Base-by-base conservation (phyloP, 768 basidiomycete genomes). In the Kwoniella bestiolae region DNA sequence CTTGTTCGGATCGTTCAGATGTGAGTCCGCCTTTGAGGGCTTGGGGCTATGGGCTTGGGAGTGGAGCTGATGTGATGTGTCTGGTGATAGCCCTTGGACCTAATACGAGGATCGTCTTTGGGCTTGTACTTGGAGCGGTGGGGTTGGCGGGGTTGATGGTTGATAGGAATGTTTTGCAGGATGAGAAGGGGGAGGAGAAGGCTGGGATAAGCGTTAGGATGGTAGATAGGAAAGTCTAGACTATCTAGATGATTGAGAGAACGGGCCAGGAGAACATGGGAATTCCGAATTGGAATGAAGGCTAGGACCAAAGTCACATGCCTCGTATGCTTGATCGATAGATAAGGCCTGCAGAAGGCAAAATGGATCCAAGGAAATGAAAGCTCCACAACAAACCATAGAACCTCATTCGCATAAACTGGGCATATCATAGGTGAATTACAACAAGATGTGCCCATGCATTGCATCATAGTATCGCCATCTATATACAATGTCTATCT, bases 151-250 rank as follows among this genome's bases (percentile, higher is more conserved):
- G 63, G 5, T 44, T 65, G 49, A 51, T 65, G 56, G 18, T 57
- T 34, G 63, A 65, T 46, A 29, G 57, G 21, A 65, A 53, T 21
- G 57, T 59, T 4, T 56, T 65, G 31, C 63, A 57, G 26, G 63
- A 59, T 31, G 49, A 65, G 28, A 44, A 28, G n/a, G 45, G 14
- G 6, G 35, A n/a, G 0, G 29, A 52, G 11, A 35, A 44, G 26
- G 16, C 21, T 23, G 52, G 34, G 23, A 56, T 65, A 14, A 51
- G 53, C 11, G 63, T 65, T 3, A 38, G 56, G 35, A 65, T 65
- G 63, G 63, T 65, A 29, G 63, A 65, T 59, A 38, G 63, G 29
- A 61, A 61, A n/a, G n/a, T n/a, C n/a, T n/a, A n/a, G n/a, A n/a
- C n/a, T n/a, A n/a, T n/a, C n/a, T n/a, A n/a, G n/a, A n/a, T n/a